Percentiles rank a stretch among this genome's conserved stretches.
phyloP scores from a whole-genome alignment of 176 grass and related monocot genomes.

The Chloris gayana region DNA sequence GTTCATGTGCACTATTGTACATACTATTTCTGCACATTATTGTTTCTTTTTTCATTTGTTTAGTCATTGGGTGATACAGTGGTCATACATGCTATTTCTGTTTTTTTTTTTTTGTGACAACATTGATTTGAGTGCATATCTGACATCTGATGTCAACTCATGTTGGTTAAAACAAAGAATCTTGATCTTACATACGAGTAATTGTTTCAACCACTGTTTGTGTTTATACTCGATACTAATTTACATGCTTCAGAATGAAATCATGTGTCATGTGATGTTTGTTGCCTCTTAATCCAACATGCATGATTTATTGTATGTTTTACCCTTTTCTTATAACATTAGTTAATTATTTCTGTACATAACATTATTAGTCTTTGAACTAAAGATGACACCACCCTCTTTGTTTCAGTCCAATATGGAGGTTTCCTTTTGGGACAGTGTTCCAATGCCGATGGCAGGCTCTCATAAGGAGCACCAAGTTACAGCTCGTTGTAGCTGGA shows the following conservation, averaged over 20 bases:
- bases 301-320: neutral
- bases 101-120: neutral
- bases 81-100: neutral
- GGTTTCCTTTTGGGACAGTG: slow-evolving; percentile 3
- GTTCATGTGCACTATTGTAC: neutral
- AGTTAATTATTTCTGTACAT: neutral
- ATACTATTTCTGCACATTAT: neutral
- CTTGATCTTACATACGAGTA: neutral
- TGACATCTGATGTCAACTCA: neutral
- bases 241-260: neutral
- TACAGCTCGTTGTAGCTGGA: slow-evolving; percentile 8
- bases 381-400: slow-evolving; percentile 1
- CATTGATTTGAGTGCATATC: neutral
- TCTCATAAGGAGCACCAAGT: slow-evolving; percentile 15
- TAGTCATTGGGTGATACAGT: neutral
- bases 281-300: neutral
- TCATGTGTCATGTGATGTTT: neutral
- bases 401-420: slow-evolving; percentile 44
- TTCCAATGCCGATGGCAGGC: neutral
- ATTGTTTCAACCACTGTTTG: neutral
- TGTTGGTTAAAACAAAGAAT: slow-evolving; percentile 18
- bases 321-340: neutral
- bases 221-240: neutral
- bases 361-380: neutral
- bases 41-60: slow-evolving; percentile 3